These are phyloP conservation scores for Delphinella strobiligena DNA, from an alignment of 2,329 filamentous ascomycete species.

Conservation along the genomic window DNA sequence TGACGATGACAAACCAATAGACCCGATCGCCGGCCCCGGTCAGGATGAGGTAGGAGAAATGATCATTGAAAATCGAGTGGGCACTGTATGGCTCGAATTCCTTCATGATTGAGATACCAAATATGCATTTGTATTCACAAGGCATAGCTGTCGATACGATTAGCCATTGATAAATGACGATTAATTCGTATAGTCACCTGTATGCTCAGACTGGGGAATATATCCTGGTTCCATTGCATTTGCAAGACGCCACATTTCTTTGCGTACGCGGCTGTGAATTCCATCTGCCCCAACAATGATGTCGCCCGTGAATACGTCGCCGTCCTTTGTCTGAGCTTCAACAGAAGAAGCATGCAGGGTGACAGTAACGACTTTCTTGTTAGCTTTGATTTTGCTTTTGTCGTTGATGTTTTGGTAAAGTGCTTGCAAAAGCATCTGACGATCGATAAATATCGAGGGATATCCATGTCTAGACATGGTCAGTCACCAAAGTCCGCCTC, in stretches of 20 bases:
- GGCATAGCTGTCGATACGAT: conserved; percentile 5
- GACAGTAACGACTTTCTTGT: conserved; percentile 4
- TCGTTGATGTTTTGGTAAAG: conserved; percentile 13
- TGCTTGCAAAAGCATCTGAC: conserved; percentile 16
- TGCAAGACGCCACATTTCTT: conserved; percentile 16
- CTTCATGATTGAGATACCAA: conserved; percentile 29
- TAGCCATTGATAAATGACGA: neutral
- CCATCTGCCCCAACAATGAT: conserved; percentile 19
- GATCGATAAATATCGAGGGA: conserved; percentile 16
- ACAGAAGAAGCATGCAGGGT: conserved; percentile 2
- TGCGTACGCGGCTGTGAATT: conserved; percentile 14
- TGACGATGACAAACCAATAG: conserved; percentile 28
- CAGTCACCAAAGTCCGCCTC: neutral
- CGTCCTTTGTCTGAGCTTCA: conserved; percentile 5
- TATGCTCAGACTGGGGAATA: conserved; percentile 12
- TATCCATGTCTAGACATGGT: conserved; percentile 8
- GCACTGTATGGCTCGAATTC: conserved; percentile 12
- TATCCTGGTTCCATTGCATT: conserved; percentile 7
- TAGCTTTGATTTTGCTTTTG: conserved; percentile 10
- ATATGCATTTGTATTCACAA: conserved; percentile 26
- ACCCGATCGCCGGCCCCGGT: conserved; percentile 18
- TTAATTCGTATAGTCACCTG: conserved; percentile 4
- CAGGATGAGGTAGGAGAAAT: conserved; percentile 16
- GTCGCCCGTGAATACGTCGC: conserved; percentile 13
- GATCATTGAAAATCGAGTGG: conserved; percentile 11